Evolutionary conservation across 2,329 filamentous ascomycete species (phyloP).

Genomic region (Fusarium redolens): DNA sequence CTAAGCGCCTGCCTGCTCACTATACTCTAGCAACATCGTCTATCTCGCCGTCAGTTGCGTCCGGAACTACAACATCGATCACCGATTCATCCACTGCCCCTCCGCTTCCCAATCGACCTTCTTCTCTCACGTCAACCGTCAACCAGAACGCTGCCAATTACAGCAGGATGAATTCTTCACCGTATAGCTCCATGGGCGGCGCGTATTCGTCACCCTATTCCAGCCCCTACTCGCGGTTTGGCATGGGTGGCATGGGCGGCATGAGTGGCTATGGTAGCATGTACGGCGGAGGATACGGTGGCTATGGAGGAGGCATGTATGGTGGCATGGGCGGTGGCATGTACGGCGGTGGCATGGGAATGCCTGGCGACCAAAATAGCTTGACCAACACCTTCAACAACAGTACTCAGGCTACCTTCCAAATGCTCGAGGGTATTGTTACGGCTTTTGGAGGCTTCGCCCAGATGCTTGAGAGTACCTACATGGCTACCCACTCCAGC

Average conservation of each 20-base stretch:
- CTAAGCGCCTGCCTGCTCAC: constrained; percentile 43
- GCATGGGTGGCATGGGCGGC: constrained; percentile 30
- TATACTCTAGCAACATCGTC: constrained; percentile 51
- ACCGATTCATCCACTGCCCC: constrained; percentile 63
- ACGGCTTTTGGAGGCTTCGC: constrained; percentile 97
- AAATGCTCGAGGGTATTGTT: constrained; percentile 97
- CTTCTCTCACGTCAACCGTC: constrained; percentile 80
- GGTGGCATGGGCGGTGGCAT: constrained; percentile 56
- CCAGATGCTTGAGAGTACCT: constrained; percentile 99
- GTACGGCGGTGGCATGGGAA: constrained; percentile 57
- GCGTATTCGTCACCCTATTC: constrained; percentile 55
- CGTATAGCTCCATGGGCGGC: constrained; percentile 60
- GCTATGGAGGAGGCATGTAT: constrained; percentile 57
- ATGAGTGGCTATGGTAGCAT: constrained; percentile 19
- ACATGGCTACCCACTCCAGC: constrained; percentile 98
- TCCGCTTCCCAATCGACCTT: constrained; percentile 82
- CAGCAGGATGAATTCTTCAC: constrained; percentile 68
- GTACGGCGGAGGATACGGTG: constrained; percentile 49
- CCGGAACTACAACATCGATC: constrained; percentile 55
- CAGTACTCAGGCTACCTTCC: constrained; percentile 95
- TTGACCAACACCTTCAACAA: constrained; percentile 95
- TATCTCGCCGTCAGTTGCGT: constrained; percentile 56
- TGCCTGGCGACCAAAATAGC: constrained; percentile 88
- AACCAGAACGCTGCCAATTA: constrained; percentile 91
- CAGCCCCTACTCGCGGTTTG: constrained; percentile 59